These are phyloP conservation scores for Lactarius hengduanensis DNA, from an alignment of 768 basidiomycete species.

Conservation along the genomic window DNA sequence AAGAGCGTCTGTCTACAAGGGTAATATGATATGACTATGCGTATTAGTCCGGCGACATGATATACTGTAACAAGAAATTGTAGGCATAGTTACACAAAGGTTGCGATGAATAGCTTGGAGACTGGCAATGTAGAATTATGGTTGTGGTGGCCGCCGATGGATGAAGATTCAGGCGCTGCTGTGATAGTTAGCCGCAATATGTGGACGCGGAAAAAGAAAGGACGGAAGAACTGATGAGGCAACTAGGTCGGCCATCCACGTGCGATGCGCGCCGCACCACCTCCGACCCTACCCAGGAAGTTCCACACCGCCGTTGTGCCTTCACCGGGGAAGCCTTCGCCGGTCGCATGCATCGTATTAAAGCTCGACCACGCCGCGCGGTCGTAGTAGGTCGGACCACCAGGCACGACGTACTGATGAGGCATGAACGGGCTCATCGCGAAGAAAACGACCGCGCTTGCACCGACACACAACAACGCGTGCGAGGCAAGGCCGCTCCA, in stretches of 20 bases:
- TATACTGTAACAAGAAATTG: not conserved
- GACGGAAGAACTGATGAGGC: conserved; percentile 3
- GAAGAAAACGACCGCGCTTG: conserved; percentile 59
- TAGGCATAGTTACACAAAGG: not conserved
- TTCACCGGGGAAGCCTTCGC: conserved; percentile 64
- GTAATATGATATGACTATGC: conserved; percentile 3
- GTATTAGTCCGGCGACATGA: conserved; percentile 1
- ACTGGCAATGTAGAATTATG: not conserved
- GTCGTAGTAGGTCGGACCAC: conserved; percentile 72
- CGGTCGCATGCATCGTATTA: conserved; percentile 65
- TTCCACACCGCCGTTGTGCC: conserved; percentile 64
- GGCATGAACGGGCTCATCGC: conserved; percentile 59
- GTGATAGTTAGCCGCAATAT: not conserved
- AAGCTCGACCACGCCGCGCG: conserved; percentile 78
- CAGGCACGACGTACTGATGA: conserved; percentile 56
- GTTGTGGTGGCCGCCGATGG: not conserved
- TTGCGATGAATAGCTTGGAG: not conserved
- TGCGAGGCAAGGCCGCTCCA: conserved; percentile 25
- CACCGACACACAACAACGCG: conserved; percentile 51
- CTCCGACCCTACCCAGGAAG: conserved; percentile 67
- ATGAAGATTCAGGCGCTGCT: not conserved
- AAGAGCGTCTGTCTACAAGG: conserved; percentile 6
- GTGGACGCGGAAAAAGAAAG: not conserved
- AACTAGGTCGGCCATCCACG: conserved; percentile 73
- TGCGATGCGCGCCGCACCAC: conserved; percentile 71